Percentiles rank a stretch among this genome's conserved stretches.
These are phyloP conservation scores for Cordyceps farinosa DNA, from an alignment of 2,329 filamentous ascomycete genomes.

Conservation along the genomic window DNA sequence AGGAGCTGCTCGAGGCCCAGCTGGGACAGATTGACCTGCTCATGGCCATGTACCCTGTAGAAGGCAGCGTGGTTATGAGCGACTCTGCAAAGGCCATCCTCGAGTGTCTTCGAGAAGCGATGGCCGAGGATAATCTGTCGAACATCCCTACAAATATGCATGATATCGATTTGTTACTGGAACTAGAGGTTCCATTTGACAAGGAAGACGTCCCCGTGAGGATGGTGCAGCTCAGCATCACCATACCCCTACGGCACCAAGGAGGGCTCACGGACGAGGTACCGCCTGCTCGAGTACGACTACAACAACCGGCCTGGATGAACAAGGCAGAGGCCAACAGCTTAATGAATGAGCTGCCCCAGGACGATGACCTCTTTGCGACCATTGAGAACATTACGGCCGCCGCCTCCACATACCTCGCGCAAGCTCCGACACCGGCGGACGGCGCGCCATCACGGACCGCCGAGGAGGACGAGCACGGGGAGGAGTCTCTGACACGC, in stretches of 20 bases:
- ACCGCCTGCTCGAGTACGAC: conserved; percentile 38
- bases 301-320: conserved; percentile 51
- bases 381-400: conserved; percentile 44
- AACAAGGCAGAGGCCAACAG: conserved; percentile 43
- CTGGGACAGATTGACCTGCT: conserved; percentile 50
- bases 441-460: not conserved
- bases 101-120: conserved; percentile 20
- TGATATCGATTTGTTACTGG: not conserved
- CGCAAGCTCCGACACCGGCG: conserved; percentile 14
- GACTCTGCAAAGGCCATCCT: conserved; percentile 21
- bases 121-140: not conserved
- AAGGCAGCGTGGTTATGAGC: conserved; percentile 33
- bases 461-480: not conserved
- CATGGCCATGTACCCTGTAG: conserved; percentile 47
- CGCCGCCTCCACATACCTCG: conserved; percentile 30
- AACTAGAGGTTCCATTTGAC: conserved; percentile 19
- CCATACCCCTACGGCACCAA: conserved; percentile 29
- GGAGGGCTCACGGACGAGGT: conserved; percentile 30
- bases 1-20: conserved; percentile 46
- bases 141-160: not conserved
- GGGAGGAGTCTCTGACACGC: conserved; percentile 37
- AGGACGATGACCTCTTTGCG: conserved; percentile 40
- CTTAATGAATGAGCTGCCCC: conserved; percentile 38
- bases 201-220: conserved; percentile 2
- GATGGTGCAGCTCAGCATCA: conserved; percentile 33